A percentile compares a stretch with the other conserved stretches of the same genome.
These are phyloP conservation scores for Fonsecaea erecta DNA, from an alignment of 2,329 filamentous ascomycete species.

Conservation along the genomic window DNA sequence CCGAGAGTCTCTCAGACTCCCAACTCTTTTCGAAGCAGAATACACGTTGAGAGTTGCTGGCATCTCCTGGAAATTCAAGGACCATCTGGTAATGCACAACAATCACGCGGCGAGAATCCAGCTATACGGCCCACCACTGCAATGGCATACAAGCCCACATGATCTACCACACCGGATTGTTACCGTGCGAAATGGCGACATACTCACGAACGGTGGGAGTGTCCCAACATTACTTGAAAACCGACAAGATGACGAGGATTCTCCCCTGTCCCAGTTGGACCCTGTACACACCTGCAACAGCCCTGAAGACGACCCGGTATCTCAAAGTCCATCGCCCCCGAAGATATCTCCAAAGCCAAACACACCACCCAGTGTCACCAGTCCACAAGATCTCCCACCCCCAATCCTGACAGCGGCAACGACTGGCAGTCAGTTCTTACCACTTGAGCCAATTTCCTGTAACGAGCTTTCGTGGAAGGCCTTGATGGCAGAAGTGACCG, in stretches of 20 bases:
- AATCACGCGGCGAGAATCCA: not conserved
- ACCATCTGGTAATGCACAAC: not conserved
- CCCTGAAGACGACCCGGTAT: not conserved
- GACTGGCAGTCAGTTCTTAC: not conserved
- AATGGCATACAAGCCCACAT: not conserved
- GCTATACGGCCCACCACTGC: not conserved
- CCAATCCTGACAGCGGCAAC: not conserved
- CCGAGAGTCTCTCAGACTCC: slow-evolving; percentile 6
- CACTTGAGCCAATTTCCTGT: not conserved
- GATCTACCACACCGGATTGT: not conserved
- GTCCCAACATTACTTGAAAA: not conserved
- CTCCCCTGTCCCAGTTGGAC: not conserved
- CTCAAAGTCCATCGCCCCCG: not conserved
- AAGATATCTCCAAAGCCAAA: not conserved
- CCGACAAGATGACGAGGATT: not conserved
- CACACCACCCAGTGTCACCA: not conserved
- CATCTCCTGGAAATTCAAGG: slow-evolving; percentile 11
- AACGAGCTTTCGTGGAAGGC: not conserved
- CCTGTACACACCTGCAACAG: not conserved
- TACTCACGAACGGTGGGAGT: not conserved
- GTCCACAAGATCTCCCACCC: not conserved
- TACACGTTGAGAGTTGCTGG: slow-evolving; percentile 8
- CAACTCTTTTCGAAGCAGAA: slow-evolving; percentile 15
- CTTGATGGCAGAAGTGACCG: not conserved
- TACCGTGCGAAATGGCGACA: not conserved